Conservation (phyloP, 2,329 filamentous ascomycete species). For the Botrytis cinerea region DNA sequence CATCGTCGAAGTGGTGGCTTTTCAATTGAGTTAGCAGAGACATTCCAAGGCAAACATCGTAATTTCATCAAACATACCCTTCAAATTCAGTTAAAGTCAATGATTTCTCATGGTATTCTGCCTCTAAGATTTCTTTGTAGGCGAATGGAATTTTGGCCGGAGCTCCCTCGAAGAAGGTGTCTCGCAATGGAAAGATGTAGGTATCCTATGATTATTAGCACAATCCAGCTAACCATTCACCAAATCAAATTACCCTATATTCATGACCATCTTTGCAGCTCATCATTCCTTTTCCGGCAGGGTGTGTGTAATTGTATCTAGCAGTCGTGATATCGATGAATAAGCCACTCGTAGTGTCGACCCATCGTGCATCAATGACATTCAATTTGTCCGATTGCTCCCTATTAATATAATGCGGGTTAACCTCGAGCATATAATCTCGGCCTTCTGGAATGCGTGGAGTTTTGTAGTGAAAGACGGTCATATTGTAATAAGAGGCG, state of each 20-base stretch:
- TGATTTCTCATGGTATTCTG: slow-evolving; percentile 58
- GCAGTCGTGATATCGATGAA: slow-evolving; percentile 86
- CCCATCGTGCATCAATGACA: slow-evolving; percentile 83
- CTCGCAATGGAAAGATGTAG: slow-evolving; percentile 68
- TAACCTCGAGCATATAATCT: slow-evolving; percentile 74
- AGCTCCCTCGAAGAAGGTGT: slow-evolving; percentile 67
- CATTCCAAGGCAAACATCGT: slow-evolving; percentile 30
- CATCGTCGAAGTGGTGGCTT: slow-evolving; percentile 48
- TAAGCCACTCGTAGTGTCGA: slow-evolving; percentile 72
- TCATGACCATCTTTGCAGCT: slow-evolving; percentile 55
- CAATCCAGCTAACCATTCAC: not conserved
- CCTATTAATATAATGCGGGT: slow-evolving; percentile 67
- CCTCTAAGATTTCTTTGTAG: slow-evolving; percentile 58
- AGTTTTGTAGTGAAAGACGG: slow-evolving; percentile 41
- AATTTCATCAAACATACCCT: slow-evolving; percentile 45
- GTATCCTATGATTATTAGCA: slow-evolving; percentile 46
- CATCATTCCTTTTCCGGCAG: slow-evolving; percentile 48
- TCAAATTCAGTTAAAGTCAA: slow-evolving; percentile 54
- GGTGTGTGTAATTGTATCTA: slow-evolving; percentile 45
- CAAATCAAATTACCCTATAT: slow-evolving; percentile 45
- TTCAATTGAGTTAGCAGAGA: not conserved
- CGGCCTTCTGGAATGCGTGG: slow-evolving; percentile 44
- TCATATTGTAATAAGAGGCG: slow-evolving; percentile 51
- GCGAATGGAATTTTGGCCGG: slow-evolving; percentile 65
- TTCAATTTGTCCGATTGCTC: slow-evolving; percentile 68